These are phyloP conservation scores for Xylaria sp. DNA, from an alignment of 2,329 filamentous ascomycete genomes.

Conservation along the genomic window DNA sequence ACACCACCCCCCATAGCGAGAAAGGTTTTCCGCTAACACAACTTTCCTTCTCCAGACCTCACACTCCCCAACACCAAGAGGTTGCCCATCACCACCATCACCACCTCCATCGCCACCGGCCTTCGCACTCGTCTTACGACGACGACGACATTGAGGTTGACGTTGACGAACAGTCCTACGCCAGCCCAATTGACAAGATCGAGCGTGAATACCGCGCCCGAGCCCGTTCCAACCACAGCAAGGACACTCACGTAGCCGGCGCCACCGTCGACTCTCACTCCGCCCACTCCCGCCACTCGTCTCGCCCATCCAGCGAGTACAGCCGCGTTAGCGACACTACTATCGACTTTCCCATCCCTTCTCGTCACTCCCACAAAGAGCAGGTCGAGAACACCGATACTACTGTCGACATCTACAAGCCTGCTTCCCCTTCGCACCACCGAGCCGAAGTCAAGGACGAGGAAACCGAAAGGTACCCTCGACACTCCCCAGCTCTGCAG, in stretches of 20 bases:
- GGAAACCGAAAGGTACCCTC: slow-evolving; percentile 65
- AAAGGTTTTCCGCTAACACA: slow-evolving; percentile 26
- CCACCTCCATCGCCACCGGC: slow-evolving; percentile 29
- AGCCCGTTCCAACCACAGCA: slow-evolving; percentile 53
- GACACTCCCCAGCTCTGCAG: slow-evolving; percentile 43
- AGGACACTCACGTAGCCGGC: slow-evolving; percentile 30
- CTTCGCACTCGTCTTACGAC: slow-evolving; percentile 47
- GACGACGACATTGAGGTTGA: slow-evolving; percentile 70
- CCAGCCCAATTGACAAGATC: slow-evolving; percentile 61
- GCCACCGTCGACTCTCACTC: slow-evolving; percentile 36
- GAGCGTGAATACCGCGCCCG: slow-evolving; percentile 69
- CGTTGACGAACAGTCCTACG: slow-evolving; percentile 51
- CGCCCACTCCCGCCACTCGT: too few species aligned
- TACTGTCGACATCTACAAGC: slow-evolving; percentile 54
- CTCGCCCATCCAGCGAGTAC: slow-evolving; percentile 40
- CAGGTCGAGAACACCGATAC: slow-evolving; percentile 55
- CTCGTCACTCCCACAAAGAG: slow-evolving; percentile 45
- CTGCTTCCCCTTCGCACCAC: slow-evolving; percentile 53
- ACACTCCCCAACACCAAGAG: too few species aligned
- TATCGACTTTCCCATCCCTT: slow-evolving; percentile 36
- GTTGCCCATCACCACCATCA: slow-evolving; percentile 27
- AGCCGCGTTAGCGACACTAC: slow-evolving; percentile 40
- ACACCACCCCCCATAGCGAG: neutral
- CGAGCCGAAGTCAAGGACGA: slow-evolving; percentile 63
- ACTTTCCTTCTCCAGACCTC: slow-evolving; percentile 40